Evolutionary conservation across 139 green algal species (phyloP).

Genomic region (Chlamydomonas applanata): DNA sequence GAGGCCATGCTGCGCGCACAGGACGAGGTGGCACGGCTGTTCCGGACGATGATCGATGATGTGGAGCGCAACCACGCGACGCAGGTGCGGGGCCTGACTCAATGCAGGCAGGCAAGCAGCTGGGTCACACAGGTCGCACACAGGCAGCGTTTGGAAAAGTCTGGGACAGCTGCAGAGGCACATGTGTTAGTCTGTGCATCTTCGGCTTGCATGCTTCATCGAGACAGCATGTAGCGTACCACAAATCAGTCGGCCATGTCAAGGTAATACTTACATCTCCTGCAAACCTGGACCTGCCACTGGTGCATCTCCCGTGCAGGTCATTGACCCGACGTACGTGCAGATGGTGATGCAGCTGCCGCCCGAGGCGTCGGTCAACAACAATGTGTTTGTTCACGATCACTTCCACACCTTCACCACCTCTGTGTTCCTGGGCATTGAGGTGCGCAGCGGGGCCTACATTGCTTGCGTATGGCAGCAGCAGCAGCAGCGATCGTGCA

Average conservation of each 20-base stretch:
- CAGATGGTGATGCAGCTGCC: constrained; percentile 48
- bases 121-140: too few relatives aligned
- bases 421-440: constrained; percentile 43
- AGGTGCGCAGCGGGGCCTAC: constrained; percentile 14
- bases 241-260: too few relatives aligned
- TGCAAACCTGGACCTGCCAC: too few relatives aligned
- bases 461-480: background rate
- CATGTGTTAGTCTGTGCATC: too few relatives aligned
- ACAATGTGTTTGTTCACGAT: constrained; percentile 51
- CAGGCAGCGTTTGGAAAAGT: too few relatives aligned
- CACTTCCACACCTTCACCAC: constrained; percentile 34
- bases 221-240: too few relatives aligned
- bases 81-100: constrained; percentile 32
- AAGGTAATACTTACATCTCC: too few relatives aligned
- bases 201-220: too few relatives aligned
- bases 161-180: too few relatives aligned
- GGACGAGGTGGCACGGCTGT: constrained; percentile 30
- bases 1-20: constrained; percentile 33
- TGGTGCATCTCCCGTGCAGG: constrained; percentile 22
- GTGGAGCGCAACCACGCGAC: constrained; percentile 54
- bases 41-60: constrained; percentile 55
- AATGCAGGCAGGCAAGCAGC: too few relatives aligned
- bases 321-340: constrained; percentile 46
- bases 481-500: too few relatives aligned
- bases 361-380: constrained; percentile 21